Percentiles rank a stretch among this genome's conserved stretches.
These are phyloP conservation scores for Aspergillus sp. DNA, from an alignment of 2,329 filamentous ascomycete genomes.

Conservation along the genomic window DNA sequence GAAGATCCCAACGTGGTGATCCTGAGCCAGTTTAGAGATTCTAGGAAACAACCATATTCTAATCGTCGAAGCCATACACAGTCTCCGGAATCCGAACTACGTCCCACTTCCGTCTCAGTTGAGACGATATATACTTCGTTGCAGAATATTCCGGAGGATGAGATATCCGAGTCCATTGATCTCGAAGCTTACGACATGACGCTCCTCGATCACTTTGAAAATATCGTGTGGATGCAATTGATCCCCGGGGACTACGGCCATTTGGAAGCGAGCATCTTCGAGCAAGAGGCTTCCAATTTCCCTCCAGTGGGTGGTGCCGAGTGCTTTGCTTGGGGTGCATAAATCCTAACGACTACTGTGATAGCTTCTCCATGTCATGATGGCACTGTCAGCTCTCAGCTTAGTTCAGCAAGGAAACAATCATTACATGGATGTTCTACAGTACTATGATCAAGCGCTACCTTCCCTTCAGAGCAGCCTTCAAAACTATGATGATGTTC, in stretches of 20 bases:
- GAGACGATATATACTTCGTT: slow-evolving; percentile 24
- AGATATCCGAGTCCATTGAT: slow-evolving; percentile 11
- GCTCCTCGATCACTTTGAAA: slow-evolving; percentile 41
- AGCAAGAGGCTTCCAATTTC: slow-evolving; percentile 50
- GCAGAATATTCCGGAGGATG: slow-evolving; percentile 22
- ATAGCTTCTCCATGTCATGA: slow-evolving; percentile 58
- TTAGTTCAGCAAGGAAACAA: slow-evolving; percentile 48
- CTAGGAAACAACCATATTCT: slow-evolving; percentile 32
- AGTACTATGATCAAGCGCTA: slow-evolving; percentile 57
- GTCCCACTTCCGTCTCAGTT: slow-evolving; percentile 26
- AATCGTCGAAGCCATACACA: slow-evolving; percentile 30
- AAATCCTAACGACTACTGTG: slow-evolving; percentile 10
- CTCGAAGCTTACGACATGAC: slow-evolving; percentile 31
- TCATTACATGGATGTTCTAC: slow-evolving; percentile 50
- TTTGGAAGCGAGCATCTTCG: slow-evolving; percentile 45
- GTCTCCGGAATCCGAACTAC: slow-evolving; percentile 37
- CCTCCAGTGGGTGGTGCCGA: slow-evolving; percentile 47
- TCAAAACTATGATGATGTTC: slow-evolving; percentile 50
- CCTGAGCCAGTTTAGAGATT: slow-evolving; percentile 52
- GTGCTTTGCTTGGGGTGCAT: slow-evolving; percentile 4
- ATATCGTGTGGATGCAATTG: slow-evolving; percentile 43
- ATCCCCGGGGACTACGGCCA: slow-evolving; percentile 27
- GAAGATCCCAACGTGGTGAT: slow-evolving; percentile 52
- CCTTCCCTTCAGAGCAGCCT: slow-evolving; percentile 48
- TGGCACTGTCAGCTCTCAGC: slow-evolving; percentile 57